phyloP scores from a whole-genome alignment of 1,284 basidiomycete species.

The Mycosarcoma maydis region DNA sequence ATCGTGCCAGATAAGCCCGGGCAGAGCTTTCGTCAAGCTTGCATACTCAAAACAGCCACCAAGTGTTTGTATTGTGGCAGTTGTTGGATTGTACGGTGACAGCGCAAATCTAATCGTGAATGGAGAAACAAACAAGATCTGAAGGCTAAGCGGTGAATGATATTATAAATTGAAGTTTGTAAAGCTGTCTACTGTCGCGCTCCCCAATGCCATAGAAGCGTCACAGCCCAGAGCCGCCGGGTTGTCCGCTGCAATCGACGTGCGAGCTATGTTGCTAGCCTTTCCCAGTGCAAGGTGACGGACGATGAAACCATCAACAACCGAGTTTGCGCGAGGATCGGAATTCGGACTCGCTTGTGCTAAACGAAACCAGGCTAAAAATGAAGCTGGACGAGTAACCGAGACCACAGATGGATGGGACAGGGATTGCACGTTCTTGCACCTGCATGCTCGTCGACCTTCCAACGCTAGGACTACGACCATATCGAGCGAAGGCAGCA shows the following conservation, averaged over 20 bases:
- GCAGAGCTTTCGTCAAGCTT: constrained; percentile 7
- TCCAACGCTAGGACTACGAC: no score
- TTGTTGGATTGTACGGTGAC: constrained; percentile 34
- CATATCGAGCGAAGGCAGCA: background rate
- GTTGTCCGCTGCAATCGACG: no score
- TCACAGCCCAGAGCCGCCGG: no score
- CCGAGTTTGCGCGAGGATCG: background rate
- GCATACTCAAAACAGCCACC: constrained; percentile 10
- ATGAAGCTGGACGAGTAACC: background rate
- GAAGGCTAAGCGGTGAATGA: no score
- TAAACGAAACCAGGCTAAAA: constrained; percentile 13
- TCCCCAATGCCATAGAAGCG: no score
- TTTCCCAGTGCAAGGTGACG: background rate
- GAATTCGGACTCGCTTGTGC: constrained; percentile 4
- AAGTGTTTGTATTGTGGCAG: constrained; percentile 33
- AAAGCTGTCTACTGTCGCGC: no score
- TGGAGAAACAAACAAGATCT: no score
- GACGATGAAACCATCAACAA: background rate
- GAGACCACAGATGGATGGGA: no score
- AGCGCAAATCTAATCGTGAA: no score
- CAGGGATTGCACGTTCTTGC: constrained; percentile 9
- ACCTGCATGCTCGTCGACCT: background rate
- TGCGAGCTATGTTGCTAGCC: no score
- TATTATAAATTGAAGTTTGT: no score
- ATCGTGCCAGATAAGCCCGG: constrained; percentile 9